Evolutionary conservation across 73 alveolate genomes (phyloP).

Genomic region (Paramecium tetraurelia): DNA sequence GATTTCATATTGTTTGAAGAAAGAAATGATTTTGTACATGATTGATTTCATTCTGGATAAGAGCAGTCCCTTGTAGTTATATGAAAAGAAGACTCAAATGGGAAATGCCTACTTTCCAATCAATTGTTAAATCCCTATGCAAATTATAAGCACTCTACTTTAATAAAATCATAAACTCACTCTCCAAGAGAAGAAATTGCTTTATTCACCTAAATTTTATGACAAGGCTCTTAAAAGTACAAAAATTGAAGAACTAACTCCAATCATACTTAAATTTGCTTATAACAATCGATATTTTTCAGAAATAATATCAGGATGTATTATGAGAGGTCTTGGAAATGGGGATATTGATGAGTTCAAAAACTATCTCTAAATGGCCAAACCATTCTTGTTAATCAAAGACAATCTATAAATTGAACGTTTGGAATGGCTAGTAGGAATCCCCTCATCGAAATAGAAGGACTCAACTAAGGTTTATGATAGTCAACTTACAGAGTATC

Average conservation of each 20-base stretch:
- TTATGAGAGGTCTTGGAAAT: background rate
- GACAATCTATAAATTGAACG: background rate
- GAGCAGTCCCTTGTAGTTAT: conserved; percentile 56
- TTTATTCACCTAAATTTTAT: background rate
- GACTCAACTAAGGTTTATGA: background rate
- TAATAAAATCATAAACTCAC: background rate
- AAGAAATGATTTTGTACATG: conserved; percentile 55
- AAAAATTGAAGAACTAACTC: background rate
- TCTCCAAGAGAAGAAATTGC: conserved; percentile 20
- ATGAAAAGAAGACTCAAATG: conserved; percentile 46
- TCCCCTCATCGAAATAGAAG: background rate
- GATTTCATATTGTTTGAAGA: background rate
- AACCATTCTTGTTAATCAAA: background rate
- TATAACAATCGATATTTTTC: conserved; percentile 6
- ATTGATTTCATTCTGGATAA: conserved; percentile 71
- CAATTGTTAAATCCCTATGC: conserved; percentile 1
- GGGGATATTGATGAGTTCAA: background rate
- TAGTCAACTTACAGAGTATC: background rate
- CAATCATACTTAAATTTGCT: background rate
- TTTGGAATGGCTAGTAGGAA: conserved; percentile 24
- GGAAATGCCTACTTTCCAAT: conserved; percentile 38
- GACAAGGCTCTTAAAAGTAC: background rate
- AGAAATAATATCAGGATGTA: conserved; percentile 14
- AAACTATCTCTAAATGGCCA: background rate
- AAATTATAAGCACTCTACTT: background rate